Conservation (phyloP, 106 monocot genomes). For the Agapanthus africanus region DNA sequence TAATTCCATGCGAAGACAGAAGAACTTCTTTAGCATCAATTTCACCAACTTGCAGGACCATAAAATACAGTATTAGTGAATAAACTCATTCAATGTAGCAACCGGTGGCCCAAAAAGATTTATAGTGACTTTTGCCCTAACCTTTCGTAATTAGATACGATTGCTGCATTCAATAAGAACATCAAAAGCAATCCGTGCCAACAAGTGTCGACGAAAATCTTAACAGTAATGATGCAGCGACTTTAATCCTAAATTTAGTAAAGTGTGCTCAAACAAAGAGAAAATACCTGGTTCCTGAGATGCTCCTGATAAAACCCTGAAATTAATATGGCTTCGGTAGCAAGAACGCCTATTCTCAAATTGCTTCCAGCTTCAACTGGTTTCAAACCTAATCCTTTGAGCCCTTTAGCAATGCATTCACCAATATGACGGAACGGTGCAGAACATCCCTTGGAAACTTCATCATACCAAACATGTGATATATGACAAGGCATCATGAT, state of each 20-base stretch:
- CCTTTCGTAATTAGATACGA: neutral
- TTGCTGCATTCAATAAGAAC: too few species aligned
- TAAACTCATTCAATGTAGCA: too few species aligned
- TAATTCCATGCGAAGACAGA: too few species aligned
- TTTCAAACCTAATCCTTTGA: conserved; percentile 41
- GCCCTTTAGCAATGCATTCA: conserved; percentile 45
- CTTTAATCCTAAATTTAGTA: too few species aligned
- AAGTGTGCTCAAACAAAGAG: too few species aligned
- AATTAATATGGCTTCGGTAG: conserved; percentile 16
- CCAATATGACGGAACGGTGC: conserved; percentile 57
- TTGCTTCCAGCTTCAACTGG: conserved; percentile 62
- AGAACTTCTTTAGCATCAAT: too few species aligned
- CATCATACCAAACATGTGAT: conserved; percentile 39
- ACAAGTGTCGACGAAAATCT: too few species aligned
- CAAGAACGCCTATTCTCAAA: conserved; percentile 41
- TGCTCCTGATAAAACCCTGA: conserved; percentile 40
- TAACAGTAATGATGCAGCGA: too few species aligned
- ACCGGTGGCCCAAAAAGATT: too few species aligned
- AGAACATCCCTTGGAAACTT: conserved; percentile 47
- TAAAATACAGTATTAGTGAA: too few species aligned
- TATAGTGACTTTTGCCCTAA: neutral
- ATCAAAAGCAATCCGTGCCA: too few species aligned
- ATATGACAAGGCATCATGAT: conserved; percentile 66
- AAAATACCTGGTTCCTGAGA: conserved; percentile 47
- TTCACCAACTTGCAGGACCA: too few species aligned